Percentiles rank a stretch among this genome's conserved stretches.
These are phyloP conservation scores for Penicillium sp. DNA, from an alignment of 2,329 filamentous ascomycete species.

Conservation along the genomic window DNA sequence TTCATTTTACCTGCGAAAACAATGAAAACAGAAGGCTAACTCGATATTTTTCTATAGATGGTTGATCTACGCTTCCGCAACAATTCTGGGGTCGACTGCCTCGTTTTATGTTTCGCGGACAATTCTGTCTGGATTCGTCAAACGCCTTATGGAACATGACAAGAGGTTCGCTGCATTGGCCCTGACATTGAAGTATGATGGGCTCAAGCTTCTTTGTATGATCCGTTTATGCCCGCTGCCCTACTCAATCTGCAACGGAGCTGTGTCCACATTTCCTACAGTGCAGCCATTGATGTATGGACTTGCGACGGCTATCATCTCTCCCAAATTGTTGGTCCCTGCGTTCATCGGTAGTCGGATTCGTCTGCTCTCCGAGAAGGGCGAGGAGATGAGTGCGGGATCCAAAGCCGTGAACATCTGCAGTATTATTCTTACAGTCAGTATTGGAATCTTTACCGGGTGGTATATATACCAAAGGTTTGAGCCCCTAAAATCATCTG, in stretches of 20 bases:
- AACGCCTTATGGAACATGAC: conserved; percentile 77
- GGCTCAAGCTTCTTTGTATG: conserved; percentile 82
- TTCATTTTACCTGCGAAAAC: not conserved
- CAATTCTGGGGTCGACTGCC: conserved; percentile 71
- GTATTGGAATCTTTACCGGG: conserved; percentile 73
- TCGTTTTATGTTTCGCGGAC: conserved; percentile 81
- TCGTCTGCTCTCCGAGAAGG: conserved; percentile 76
- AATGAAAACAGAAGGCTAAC: conserved; percentile 7
- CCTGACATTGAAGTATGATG: conserved; percentile 85
- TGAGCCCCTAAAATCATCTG: conserved; percentile 13
- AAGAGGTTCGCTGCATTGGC: conserved; percentile 84
- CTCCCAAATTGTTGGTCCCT: conserved; percentile 85
- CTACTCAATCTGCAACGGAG: conserved; percentile 90
- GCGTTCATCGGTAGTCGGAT: conserved; percentile 88
- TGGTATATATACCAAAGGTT: conserved; percentile 77
- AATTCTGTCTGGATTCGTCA: conserved; percentile 74
- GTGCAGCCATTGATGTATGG: conserved; percentile 75
- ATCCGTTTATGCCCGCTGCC: conserved; percentile 90
- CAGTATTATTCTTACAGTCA: conserved; percentile 70
- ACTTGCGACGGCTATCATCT: conserved; percentile 76
- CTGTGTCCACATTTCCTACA: conserved; percentile 88
- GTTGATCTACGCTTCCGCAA: conserved; percentile 78
- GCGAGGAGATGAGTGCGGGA: conserved; percentile 75
- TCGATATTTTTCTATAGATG: conserved; percentile 57
- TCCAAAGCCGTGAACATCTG: conserved; percentile 82